Evolutionary conservation across 768 basidiomycete genomes (phyloP), one percentile per base, ranked within the genome.

Genomic region (Rhizopogon rudus): DNA sequence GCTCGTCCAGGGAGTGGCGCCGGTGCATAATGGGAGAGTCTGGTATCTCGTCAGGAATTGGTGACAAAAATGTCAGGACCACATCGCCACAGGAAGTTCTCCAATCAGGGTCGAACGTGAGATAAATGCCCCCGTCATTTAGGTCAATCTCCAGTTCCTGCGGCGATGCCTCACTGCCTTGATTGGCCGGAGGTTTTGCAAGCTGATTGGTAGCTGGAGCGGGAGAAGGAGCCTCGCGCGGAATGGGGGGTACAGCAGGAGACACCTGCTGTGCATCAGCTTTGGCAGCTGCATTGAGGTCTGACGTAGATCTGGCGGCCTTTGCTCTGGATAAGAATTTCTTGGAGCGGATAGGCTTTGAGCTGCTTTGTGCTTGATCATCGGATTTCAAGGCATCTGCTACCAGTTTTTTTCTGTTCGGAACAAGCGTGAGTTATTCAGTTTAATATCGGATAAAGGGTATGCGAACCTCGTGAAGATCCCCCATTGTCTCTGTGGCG

Each of bases 41-140:
- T 5, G 61, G 54, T n/a, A 51, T 33, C 43, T 57, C 57, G 4
- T 57, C 44, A 8, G 63, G 69, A 22, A 68, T 40, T 1, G 69
- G 64, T 4, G 67, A 68, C 43, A 69, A 58, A 44, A 45, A 58
- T 13, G 59, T 57, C 41, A 69, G 52, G 40, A 52, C 28, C 14
- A 54, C 57, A 28, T 66, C 65, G 1, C 57, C 67, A 52, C 40
- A 40, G 25, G 70, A 70, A 35, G 49, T 51, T 1, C 52, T 55
- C 57, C 63, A 62, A 28, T 54, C 46, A 8, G 67, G 55, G 52
- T 69, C 67, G 2, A 70, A 49, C 29, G 65, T 64, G 53, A 69
- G 67, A 56, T 67, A 69, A 39, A 69, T 69, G 16, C 58, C 64
- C 16, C 60, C 56, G 37, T 52, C 44, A n/a, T 71, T 58, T 6